phyloP scores from a whole-genome alignment of 1,139 yeast species.

The Kodamaea sp. region DNA sequence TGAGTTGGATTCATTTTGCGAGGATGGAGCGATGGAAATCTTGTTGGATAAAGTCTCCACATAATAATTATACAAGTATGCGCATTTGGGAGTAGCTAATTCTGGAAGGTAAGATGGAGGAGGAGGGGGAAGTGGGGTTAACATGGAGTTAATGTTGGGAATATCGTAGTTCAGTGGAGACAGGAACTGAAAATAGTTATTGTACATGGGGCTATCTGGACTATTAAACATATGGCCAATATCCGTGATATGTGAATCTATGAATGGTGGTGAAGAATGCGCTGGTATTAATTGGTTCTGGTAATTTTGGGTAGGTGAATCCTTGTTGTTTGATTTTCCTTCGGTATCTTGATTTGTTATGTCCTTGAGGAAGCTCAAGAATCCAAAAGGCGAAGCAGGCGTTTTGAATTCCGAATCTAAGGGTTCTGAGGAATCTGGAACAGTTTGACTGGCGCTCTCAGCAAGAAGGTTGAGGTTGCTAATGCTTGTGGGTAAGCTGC shows the following conservation, averaged over 20 bases:
- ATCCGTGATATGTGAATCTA: constrained; percentile 5
- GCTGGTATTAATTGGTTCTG: too few species aligned
- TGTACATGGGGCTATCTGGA: constrained; percentile 4
- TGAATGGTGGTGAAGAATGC: background rate
- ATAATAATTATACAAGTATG: constrained; percentile 63
- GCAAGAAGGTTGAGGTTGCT: constrained; percentile 7
- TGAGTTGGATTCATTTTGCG: constrained; percentile 57
- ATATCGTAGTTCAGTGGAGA: constrained; percentile 11
- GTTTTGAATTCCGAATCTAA: constrained; percentile 1
- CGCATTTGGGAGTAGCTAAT: constrained; percentile 10
- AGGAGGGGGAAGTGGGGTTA: constrained; percentile 23
- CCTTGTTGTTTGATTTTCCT: background rate
- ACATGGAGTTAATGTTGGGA: constrained; percentile 19
- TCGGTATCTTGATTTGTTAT: background rate
- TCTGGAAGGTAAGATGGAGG: constrained; percentile 14
- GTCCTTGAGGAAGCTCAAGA: constrained; percentile 24
- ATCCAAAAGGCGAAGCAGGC: constrained; percentile 19
- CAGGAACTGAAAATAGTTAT: constrained; percentile 2
- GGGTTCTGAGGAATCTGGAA: background rate
- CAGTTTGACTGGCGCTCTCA: constrained; percentile 7
- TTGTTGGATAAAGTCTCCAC: constrained; percentile 57
- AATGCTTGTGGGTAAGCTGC: background rate
- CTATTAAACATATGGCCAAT: constrained; percentile 4
- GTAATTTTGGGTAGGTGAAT: background rate
- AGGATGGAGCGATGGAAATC: constrained; percentile 64